Evolutionary conservation across 176 grass and related monocot species (phyloP).

Genomic region (Oryza brachyantha): DNA sequence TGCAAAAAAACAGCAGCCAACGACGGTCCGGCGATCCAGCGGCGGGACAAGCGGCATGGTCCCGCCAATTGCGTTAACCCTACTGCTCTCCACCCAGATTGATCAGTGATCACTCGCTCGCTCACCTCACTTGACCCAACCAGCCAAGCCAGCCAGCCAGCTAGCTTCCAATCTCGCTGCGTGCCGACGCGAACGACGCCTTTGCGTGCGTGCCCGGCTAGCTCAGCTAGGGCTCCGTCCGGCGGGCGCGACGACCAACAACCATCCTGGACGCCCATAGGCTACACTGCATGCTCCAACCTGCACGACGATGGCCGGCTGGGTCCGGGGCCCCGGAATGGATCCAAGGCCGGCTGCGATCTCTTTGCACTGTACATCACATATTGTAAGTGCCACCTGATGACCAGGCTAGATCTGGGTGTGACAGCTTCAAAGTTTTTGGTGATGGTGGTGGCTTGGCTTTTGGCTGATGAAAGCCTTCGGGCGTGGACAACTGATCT

Average conservation of each 20-base stretch:
- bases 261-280: background rate
- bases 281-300: too few relatives aligned
- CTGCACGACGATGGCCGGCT: background rate
- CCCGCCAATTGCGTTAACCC: background rate
- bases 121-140: background rate
- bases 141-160: background rate
- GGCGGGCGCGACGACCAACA: background rate
- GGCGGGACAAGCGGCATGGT: background rate
- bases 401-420: background rate
- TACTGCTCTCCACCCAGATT: background rate
- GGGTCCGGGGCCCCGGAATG: background rate
- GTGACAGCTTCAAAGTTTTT: background rate
- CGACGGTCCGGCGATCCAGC: background rate
- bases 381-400: background rate
- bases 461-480: too few relatives aligned
- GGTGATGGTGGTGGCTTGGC: too few relatives aligned
- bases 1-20: background rate
- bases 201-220: background rate
- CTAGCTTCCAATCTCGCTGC: background rate
- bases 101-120: background rate
- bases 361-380: background rate
- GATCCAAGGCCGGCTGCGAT: too few relatives aligned
- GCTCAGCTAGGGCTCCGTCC: background rate
- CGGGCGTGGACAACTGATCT: background rate
- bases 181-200: background rate